phyloP scores from a whole-genome alignment of 1,284 basidiomycete species.

The Tilletia walkeri region DNA sequence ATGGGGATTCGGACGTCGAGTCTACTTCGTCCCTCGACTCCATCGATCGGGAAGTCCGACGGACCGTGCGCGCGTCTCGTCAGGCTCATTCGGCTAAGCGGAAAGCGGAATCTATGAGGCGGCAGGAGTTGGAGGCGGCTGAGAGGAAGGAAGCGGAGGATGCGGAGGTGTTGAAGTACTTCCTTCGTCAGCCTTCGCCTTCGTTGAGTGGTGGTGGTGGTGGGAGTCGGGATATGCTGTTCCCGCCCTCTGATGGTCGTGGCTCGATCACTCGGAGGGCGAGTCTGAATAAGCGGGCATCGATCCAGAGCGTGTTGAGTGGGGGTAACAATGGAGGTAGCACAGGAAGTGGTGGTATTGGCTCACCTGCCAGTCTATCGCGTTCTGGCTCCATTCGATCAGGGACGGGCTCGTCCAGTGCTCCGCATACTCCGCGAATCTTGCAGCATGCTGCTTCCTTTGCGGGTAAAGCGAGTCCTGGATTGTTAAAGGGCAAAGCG shows the following conservation, averaged over 20 bases:
- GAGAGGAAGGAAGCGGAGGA: neutral
- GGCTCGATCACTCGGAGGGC: neutral
- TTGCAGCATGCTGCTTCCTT: conserved; percentile 5
- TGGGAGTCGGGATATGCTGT: neutral
- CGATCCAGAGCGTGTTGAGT: neutral
- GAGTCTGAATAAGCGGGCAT: conserved; percentile 4
- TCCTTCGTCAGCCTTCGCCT: conserved; percentile 1
- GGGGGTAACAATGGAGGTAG: neutral
- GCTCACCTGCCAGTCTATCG: neutral
- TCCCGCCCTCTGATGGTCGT: neutral
- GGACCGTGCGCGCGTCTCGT: neutral
- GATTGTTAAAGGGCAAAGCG: neutral
- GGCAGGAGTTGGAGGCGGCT: neutral
- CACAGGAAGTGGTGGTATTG: neutral
- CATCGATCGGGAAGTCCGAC: conserved; percentile 16
- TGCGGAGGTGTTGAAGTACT: neutral
- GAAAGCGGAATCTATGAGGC: conserved; percentile 3
- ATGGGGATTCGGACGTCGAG: neutral
- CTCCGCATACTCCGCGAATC: neutral
- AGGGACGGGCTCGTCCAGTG: neutral
- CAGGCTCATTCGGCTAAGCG: neutral
- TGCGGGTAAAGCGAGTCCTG: neutral
- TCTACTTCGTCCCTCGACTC: conserved; percentile 18
- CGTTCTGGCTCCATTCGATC: neutral
- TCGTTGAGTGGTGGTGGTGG: neutral